Conservation (phyloP, 257 asterid species). For the Solanum virginianum region DNA sequence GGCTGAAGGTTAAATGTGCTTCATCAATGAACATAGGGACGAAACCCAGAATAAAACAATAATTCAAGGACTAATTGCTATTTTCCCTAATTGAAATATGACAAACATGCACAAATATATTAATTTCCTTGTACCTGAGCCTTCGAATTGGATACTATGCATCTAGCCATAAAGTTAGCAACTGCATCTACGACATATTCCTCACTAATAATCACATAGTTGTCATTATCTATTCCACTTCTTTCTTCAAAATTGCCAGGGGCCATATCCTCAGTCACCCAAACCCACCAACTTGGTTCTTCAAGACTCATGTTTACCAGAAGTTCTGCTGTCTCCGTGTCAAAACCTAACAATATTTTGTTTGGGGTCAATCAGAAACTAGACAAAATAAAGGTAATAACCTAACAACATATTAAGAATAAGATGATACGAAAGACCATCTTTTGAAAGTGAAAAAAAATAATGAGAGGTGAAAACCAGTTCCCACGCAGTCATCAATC, state of each 20-base stretch:
- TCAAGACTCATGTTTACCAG: slow-evolving; percentile 52
- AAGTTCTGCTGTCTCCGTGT: slow-evolving; percentile 49
- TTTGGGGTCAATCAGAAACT: not conserved
- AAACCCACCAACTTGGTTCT: slow-evolving; percentile 96
- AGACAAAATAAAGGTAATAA: not conserved
- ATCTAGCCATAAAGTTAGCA: slow-evolving; percentile 82
- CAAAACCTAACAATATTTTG: slow-evolving; percentile 23
- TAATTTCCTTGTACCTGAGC: slow-evolving; percentile 30
- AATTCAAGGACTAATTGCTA: not conserved
- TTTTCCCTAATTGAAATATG: not conserved
- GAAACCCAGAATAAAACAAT: not conserved
- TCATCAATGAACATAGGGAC: not conserved
- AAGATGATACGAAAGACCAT: not conserved
- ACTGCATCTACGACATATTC: slow-evolving; percentile 87
- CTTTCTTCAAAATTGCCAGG: slow-evolving; percentile 47
- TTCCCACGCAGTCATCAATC: not conserved
- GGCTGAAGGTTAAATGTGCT: not conserved
- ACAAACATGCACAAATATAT: not conserved
- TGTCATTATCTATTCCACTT: slow-evolving; percentile 69
- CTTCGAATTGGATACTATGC: slow-evolving; percentile 64
- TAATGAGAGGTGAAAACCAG: not conserved
- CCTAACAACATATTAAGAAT: not conserved
- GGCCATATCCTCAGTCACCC: slow-evolving; percentile 67
- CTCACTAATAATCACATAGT: slow-evolving; percentile 62
- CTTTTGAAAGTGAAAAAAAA: not conserved